These are phyloP conservation scores for Aspergillus cejpii DNA, from an alignment of 2,329 filamentous ascomycete species.

Conservation along the genomic window DNA sequence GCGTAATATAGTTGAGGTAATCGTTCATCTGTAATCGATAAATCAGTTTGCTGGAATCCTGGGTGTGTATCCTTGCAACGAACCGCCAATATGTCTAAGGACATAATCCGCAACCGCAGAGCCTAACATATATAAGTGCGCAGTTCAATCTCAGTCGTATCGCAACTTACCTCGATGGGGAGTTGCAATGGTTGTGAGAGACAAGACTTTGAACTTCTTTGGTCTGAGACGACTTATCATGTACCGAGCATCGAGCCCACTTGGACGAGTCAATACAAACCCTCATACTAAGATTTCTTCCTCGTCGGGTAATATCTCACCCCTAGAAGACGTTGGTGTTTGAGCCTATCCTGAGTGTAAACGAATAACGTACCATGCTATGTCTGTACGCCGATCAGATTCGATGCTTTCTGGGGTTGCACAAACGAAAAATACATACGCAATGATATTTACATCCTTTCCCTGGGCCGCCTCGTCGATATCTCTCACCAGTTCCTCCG, in stretches of 20 bases:
- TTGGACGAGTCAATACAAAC: slow-evolving; percentile 23
- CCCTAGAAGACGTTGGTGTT: slow-evolving; percentile 22
- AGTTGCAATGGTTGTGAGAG: slow-evolving; percentile 57
- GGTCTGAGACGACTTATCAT: slow-evolving; percentile 57
- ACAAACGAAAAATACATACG: slow-evolving; percentile 40
- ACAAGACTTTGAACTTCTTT: slow-evolving; percentile 66
- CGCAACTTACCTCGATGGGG: slow-evolving; percentile 48
- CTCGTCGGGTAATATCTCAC: slow-evolving; percentile 20
- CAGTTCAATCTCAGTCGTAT: not conserved
- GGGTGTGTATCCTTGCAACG: slow-evolving; percentile 11
- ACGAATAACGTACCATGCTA: slow-evolving; percentile 41
- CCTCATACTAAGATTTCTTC: not conserved
- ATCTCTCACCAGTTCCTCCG: slow-evolving; percentile 46
- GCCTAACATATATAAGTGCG: slow-evolving; percentile 27
- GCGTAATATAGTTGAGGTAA: slow-evolving; percentile 51
- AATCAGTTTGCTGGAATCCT: slow-evolving; percentile 1
- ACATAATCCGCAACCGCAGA: slow-evolving; percentile 58
- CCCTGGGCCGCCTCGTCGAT: slow-evolving; percentile 50
- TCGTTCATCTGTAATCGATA: slow-evolving; percentile 44
- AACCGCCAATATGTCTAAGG: slow-evolving; percentile 52
- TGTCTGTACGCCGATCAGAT: slow-evolving; percentile 28
- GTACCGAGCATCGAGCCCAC: slow-evolving; percentile 57
- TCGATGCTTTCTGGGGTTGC: not conserved
- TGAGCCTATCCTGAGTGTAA: not conserved
- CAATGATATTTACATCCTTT: slow-evolving; percentile 58